These are phyloP conservation scores for Viridothelium virens DNA, from an alignment of 495 filamentous ascomycete species.

Conservation along the genomic window DNA sequence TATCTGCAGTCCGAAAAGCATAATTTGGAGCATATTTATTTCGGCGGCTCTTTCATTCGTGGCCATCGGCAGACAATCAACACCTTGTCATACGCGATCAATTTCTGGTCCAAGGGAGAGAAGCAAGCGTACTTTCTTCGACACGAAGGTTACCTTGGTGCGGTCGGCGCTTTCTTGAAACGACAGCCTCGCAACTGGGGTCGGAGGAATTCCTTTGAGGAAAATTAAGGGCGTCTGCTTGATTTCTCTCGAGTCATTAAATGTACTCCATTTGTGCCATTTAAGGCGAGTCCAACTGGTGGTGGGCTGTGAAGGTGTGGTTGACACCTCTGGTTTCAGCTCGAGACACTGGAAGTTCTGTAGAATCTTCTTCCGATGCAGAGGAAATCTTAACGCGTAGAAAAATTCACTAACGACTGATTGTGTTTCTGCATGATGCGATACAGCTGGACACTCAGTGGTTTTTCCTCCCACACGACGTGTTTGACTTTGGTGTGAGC, in stretches of 20 bases:
- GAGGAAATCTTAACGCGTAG: not conserved
- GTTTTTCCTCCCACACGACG: not conserved
- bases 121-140: constrained; percentile 94
- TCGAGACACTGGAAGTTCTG: constrained; percentile 4
- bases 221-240: not conserved
- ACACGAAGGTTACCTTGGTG: constrained; percentile 94
- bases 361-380: constrained; percentile 1
- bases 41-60: constrained; percentile 93
- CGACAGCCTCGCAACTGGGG: constrained; percentile 90
- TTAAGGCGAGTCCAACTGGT: not conserved
- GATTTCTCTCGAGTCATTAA: not conserved
- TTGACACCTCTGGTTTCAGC: not conserved
- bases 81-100: constrained; percentile 88
- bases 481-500: not conserved
- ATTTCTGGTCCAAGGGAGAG: constrained; percentile 89
- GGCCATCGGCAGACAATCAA: constrained; percentile 97
- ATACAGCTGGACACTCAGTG: not conserved
- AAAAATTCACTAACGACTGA: not conserved
- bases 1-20: constrained; percentile 93
- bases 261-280: not conserved
- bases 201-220: constrained; percentile 41
- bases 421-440: not conserved
- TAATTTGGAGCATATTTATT: constrained; percentile 84
- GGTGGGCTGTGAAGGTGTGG: not conserved
- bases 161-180: constrained; percentile 90